Conservation (phyloP, 208 protist genomes). For the Crithidia thermophila region DNA sequence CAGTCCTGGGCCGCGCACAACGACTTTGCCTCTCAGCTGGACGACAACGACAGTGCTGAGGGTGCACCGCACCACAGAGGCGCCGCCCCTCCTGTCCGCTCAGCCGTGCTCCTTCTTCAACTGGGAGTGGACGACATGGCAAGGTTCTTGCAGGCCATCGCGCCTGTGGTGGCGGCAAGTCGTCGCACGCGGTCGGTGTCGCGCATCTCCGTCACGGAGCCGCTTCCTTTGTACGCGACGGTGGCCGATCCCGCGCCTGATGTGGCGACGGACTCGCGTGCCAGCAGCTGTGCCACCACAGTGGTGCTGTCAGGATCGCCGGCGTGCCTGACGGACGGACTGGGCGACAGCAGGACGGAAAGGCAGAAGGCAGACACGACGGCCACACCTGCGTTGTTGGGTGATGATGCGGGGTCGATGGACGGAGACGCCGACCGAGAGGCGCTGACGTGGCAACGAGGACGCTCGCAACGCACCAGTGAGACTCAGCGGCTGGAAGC, state of each 20-base stretch:
- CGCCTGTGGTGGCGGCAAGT: conserved; percentile 61
- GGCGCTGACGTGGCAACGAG: too few relatives aligned
- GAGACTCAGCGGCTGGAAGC: not conserved
- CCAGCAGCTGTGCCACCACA: not conserved
- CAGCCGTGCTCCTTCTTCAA: conserved; percentile 47
- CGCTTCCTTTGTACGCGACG: conserved; percentile 43
- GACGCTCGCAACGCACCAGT: too few relatives aligned
- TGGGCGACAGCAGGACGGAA: conserved; percentile 3
- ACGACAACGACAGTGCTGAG: conserved; percentile 7
- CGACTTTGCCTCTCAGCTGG: conserved; percentile 61
- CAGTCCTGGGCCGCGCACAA: conserved; percentile 64
- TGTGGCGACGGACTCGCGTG: not conserved
- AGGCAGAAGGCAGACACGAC: not conserved
- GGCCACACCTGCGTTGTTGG: too few relatives aligned
- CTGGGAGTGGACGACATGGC: conserved; percentile 51
- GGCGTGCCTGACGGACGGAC: too few relatives aligned
- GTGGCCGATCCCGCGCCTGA: conserved; percentile 29
- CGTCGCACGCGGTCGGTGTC: conserved; percentile 64
- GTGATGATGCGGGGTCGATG: too few relatives aligned
- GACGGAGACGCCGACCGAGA: too few relatives aligned
- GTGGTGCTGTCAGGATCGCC: too few relatives aligned
- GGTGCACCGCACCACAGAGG: conserved; percentile 5
- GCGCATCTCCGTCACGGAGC: conserved; percentile 73
- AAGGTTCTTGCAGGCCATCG: conserved; percentile 58
- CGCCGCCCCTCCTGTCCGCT: not conserved